These are phyloP conservation scores for Dactylorhiza incarnata DNA, from an alignment of 106 monocot genomes.

Conservation along the genomic window DNA sequence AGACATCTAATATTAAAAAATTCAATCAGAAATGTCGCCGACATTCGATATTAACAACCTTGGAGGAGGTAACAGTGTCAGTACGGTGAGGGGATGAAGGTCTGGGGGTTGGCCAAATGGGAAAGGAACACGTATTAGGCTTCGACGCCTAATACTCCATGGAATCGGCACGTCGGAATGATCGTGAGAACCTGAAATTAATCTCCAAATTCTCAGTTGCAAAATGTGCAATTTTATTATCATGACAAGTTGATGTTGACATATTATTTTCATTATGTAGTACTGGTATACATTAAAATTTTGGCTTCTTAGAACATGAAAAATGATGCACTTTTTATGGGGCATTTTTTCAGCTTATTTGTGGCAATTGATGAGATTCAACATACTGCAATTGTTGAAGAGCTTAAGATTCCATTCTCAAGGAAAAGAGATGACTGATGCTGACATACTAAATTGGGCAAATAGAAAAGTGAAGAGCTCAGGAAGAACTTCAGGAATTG, in stretches of 20 bases:
- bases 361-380: constrained; percentile 91
- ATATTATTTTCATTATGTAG: not conserved
- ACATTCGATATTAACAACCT: too few species aligned
- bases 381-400: constrained; percentile 74
- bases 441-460: constrained; percentile 83
- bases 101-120: too few species aligned
- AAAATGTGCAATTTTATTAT: not conserved
- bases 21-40: too few species aligned
- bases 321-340: constrained; percentile 2
- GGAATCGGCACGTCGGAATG: too few species aligned
- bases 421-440: constrained; percentile 75
- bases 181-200: too few species aligned
- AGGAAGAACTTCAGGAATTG: constrained; percentile 58
- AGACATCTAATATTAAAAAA: too few species aligned
- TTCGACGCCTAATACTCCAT: too few species aligned
- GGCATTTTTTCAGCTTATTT: constrained; percentile 12
- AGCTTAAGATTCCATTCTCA: constrained; percentile 73
- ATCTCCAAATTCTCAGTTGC: too few species aligned
- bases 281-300: not conserved
- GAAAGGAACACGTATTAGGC: too few species aligned
- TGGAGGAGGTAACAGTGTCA: too few species aligned
- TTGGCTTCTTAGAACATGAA: not conserved
- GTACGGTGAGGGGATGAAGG: too few species aligned
- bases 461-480: constrained; percentile 61
- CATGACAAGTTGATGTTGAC: not conserved